Evolutionary conservation across 352 stramenopile species (phyloP), one percentile per base, ranked within the genome.

Genomic region (Phytophthora quininea): DNA sequence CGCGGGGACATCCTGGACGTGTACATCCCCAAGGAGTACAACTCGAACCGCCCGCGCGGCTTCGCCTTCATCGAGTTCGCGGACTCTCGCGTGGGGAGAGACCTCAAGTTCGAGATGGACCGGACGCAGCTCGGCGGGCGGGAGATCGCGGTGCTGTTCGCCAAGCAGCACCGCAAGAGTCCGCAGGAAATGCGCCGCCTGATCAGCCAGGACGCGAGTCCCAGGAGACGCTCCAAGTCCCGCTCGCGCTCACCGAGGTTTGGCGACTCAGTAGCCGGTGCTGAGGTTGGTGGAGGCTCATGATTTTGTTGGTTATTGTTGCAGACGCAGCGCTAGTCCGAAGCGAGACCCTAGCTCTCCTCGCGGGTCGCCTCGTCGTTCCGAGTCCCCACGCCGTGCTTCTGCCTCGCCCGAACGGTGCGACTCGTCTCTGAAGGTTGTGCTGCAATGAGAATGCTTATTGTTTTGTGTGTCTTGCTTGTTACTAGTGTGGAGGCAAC

Each of bases 1-100:
- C 52, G 47, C 60, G 35, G 77, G 79, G 82, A 90, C 57, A 89
- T 90, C 46, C 73, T 79, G 29, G 82, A 90, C 56, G 77, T 89
- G 15, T 89, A 90, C 67, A 77, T 90, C 45, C 82, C 82, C 24
- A 87, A 88, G 61, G 82, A 90, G 52, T 86, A 72, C 59, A 64
- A 58, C 54, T 74, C 73, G 4, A 89, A 76, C 43, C 79, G 86
- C 29, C 81, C 79, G 2, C 70, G 87, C 31, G 90, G 89, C 14
- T 97, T 96, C 70, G 90, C 86, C 0, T 93, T 93, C 67, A 88
- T 93, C 29, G 86, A 93, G 77, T 91, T 93, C 60, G 64, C 62
- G 4, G 86, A 93, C 53, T 69, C 73, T 32, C 80, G 72, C 24
- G 78, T 90, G n/a, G 86, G 79, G 3, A 73, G 86, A 11, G 82